phyloP scores from a whole-genome alignment of 176 grass and related monocot genomes.

The Phoenix roebelenii region DNA sequence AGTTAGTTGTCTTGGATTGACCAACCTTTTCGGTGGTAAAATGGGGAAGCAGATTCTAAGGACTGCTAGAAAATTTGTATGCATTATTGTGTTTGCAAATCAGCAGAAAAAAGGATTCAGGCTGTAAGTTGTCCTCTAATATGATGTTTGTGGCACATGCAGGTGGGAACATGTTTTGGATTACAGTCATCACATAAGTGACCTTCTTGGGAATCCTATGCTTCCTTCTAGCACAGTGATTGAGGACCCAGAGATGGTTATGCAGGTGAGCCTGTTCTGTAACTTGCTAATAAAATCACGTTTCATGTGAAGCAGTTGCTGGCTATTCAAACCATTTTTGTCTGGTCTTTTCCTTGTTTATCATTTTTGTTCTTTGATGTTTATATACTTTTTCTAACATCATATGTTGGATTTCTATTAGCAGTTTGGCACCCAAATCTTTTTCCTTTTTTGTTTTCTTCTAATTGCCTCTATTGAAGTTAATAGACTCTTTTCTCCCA shows the following conservation, averaged over 20 bases:
- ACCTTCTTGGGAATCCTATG: slow-evolving; percentile 44
- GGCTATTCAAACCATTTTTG: neutral
- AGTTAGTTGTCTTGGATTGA: no score
- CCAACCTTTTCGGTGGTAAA: no score
- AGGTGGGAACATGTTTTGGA: slow-evolving; percentile 91
- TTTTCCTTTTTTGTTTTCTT: no score
- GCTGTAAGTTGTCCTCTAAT: neutral
- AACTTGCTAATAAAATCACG: neutral
- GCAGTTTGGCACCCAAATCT: no score
- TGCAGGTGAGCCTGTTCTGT: slow-evolving; percentile 40
- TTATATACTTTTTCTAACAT: slow-evolving; percentile 2
- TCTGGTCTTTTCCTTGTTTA: neutral
- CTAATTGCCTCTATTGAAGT: no score
- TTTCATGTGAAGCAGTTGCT: no score
- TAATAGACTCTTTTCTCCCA: slow-evolving; percentile 10
- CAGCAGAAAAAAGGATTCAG: no score
- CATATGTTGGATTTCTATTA: slow-evolving; percentile 2
- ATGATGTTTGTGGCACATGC: slow-evolving; percentile 4
- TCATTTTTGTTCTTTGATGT: neutral
- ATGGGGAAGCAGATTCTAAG: no score
- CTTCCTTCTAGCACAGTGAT: slow-evolving; percentile 28
- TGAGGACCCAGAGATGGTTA: slow-evolving; percentile 58
- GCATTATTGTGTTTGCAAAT: no score
- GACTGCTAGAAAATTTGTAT: no score
- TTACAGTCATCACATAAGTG: slow-evolving; percentile 67